Conservation (phyloP, 139 green algal species). For the Raphidocelis subcapitata region DNA sequence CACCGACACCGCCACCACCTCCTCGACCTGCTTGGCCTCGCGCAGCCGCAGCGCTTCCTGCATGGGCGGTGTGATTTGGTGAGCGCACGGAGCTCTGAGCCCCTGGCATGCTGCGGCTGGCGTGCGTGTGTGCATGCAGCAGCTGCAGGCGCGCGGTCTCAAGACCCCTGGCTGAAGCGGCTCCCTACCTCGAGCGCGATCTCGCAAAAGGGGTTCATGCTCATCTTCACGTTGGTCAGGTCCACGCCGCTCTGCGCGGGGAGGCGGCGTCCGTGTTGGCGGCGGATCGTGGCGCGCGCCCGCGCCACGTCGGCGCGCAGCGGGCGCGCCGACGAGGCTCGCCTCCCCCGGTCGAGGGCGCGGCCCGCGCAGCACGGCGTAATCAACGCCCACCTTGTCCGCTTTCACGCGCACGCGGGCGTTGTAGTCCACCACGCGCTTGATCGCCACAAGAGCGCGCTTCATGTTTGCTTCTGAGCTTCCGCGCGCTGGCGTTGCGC, state of each 20-base stretch:
- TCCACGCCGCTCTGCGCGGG: constrained; percentile 79
- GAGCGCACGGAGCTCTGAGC: too few relatives aligned
- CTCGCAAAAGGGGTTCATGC: constrained; percentile 97
- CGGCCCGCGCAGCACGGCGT: neutral
- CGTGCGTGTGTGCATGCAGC: too few relatives aligned
- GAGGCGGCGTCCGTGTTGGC: neutral
- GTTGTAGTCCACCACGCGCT: constrained; percentile 91
- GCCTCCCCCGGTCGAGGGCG: neutral
- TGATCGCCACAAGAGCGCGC: constrained; percentile 81
- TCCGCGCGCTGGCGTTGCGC: neutral
- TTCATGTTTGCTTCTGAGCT: constrained; percentile 43
- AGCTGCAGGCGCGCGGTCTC: too few relatives aligned
- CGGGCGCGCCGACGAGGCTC: neutral
- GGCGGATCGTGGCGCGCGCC: neutral
- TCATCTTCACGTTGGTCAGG: constrained; percentile 81
- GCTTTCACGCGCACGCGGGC: constrained; percentile 84
- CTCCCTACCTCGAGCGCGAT: constrained; percentile 86
- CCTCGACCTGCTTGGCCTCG: constrained; percentile 66
- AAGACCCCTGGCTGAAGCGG: neutral
- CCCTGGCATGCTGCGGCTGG: too few relatives aligned
- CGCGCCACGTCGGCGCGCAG: neutral
- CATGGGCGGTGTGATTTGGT: neutral
- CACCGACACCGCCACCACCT: constrained; percentile 87
- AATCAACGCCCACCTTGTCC: constrained; percentile 66
- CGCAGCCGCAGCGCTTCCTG: constrained; percentile 88